phyloP scores from a whole-genome alignment of 495 filamentous ascomycete genomes.

The Penicillium angulare region DNA sequence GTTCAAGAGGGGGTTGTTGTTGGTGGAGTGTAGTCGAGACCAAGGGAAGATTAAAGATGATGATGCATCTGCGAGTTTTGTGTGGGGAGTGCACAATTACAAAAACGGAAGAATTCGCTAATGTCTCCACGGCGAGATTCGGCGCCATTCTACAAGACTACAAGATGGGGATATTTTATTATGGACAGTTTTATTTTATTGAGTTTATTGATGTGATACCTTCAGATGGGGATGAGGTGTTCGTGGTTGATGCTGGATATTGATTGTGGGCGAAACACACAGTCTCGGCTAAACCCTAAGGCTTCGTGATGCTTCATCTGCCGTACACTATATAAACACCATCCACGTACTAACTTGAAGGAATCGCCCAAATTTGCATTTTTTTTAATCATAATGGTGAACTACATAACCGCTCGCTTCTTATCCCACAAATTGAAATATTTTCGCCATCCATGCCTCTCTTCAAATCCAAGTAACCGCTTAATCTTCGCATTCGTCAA shows the following conservation, averaged over 20 bases:
- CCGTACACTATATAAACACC: no score
- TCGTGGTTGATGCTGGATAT: slow-evolving; percentile 2
- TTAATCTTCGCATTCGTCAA: slow-evolving; percentile 57
- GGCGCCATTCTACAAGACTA: background rate
- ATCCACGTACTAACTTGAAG: no score
- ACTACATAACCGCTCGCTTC: background rate
- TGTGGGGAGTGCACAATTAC: slow-evolving; percentile 16
- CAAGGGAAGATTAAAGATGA: slow-evolving; percentile 5
- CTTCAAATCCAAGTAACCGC: slow-evolving; percentile 53
- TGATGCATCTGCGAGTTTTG: slow-evolving; percentile 9
- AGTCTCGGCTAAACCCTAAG: slow-evolving; percentile 49
- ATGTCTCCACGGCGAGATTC: background rate
- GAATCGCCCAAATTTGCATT: background rate
- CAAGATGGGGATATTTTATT: background rate
- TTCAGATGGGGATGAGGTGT: no score
- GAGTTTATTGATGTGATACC: no score
- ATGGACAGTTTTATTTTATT: background rate
- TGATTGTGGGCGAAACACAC: slow-evolving; percentile 24
- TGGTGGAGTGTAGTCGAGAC: background rate
- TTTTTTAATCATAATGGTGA: background rate
- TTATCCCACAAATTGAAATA: slow-evolving; percentile 32
- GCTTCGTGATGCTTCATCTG: no score
- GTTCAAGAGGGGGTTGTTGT: background rate
- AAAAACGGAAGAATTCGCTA: slow-evolving; percentile 10
- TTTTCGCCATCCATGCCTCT: slow-evolving; percentile 52